Conservation (phyloP, 352 stramenopile species). For the Phytophthora palmivora region DNA sequence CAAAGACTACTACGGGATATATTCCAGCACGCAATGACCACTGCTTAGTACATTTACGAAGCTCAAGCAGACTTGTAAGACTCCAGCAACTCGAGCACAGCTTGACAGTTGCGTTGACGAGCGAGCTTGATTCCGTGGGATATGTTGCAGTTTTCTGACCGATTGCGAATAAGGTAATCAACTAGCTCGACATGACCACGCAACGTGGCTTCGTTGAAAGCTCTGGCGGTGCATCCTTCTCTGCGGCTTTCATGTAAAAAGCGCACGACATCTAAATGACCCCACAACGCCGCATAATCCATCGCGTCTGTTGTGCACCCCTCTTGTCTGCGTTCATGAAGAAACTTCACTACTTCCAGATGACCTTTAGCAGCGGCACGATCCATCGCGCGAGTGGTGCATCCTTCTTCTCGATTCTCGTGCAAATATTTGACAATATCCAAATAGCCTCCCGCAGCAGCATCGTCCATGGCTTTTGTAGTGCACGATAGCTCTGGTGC, state of each 20-base stretch:
- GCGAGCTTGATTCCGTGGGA: constrained; percentile 52
- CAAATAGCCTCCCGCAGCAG: constrained; percentile 33
- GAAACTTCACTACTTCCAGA: constrained; percentile 37
- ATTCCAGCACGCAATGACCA: too few species aligned
- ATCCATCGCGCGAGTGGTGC: constrained; percentile 39
- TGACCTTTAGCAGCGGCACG: constrained; percentile 38
- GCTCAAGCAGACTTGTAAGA: not conserved
- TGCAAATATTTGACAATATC: constrained; percentile 40
- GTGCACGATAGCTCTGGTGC: constrained; percentile 37
- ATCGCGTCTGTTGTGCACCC: constrained; percentile 65
- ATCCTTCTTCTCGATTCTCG: constrained; percentile 36
- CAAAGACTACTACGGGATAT: too few species aligned
- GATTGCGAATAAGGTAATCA: constrained; percentile 47
- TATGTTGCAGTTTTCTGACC: constrained; percentile 41
- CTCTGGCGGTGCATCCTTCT: constrained; percentile 59
- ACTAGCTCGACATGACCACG: constrained; percentile 53
- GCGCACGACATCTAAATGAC: constrained; percentile 49
- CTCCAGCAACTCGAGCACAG: constrained; percentile 29
- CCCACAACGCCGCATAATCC: constrained; percentile 55
- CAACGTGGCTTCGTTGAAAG: constrained; percentile 54
- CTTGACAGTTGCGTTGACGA: constrained; percentile 45
- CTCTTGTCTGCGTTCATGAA: constrained; percentile 36
- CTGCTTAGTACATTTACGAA: too few species aligned
- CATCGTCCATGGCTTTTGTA: constrained; percentile 38
- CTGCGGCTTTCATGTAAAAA: constrained; percentile 62